Evolutionary conservation across 2,329 filamentous ascomycete genomes (phyloP), one percentile per base, ranked within the genome.

Genomic region (Colletotrichum cordylinicola): DNA sequence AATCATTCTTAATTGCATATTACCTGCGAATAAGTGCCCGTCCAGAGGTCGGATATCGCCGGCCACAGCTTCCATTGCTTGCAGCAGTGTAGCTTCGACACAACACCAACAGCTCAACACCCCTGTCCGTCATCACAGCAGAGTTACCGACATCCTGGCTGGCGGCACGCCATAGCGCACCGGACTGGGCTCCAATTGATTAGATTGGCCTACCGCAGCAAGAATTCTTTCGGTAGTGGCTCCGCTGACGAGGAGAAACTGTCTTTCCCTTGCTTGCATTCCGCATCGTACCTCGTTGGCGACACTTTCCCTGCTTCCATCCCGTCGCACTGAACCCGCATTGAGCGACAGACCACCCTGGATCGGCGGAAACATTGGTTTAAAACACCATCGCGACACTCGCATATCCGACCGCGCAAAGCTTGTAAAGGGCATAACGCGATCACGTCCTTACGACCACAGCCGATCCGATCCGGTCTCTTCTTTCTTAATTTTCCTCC

Each of bases 331-430:
- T 68, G 43, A 66, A 18, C 15, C 18, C 39, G 73, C 73, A 75
- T 73, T 31, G 29, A 73, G 58, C 39, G 33, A 61, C 61, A 24
- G 55, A 67, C 68, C 72, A 56, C 24, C 52, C 66, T 66, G 72
- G 21, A 67, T 65, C 73, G 70, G 70, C 70, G 39, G 56, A 73
- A 73, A 68, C 56, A 75, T 75, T 73, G 73, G 73, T 68, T 48
- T 65, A 73, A 75, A 75, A 75, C 73, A 73, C 73, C 73, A 75
- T 75, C 73, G 73, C 70, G 73, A 75, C 73, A 65, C 64, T 12
- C 70, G 56, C 35, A 65, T 64, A 73, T 73, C 73, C 21, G 73
- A 75, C 64, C 70, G 72, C 70, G n/a, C 18, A 67, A 75, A 68
- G 55, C 70, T 73, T 73, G 64, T 73, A 29, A 21, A 61, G 8